Percentiles rank a stretch among this genome's conserved stretches.
Evolutionary conservation across 2,329 filamentous ascomycete genomes (phyloP).

Genomic region (Monosporascus ibericus): DNA sequence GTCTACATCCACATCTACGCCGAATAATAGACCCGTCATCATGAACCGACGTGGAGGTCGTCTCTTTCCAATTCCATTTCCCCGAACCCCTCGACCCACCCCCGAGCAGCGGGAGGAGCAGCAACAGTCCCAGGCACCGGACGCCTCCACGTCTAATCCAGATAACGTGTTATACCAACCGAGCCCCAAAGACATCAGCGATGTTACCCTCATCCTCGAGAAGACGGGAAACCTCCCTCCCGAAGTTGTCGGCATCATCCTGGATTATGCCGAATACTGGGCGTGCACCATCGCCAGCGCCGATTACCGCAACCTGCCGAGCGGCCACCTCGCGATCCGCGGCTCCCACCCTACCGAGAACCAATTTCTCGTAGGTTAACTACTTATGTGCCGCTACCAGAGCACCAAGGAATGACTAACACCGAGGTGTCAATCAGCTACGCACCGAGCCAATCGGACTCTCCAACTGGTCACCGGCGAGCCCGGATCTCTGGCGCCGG

Average conservation of each 20-base stretch:
- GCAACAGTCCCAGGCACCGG: neutral
- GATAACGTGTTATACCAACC: constrained; percentile 10
- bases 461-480: constrained; percentile 20
- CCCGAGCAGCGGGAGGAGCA: neutral
- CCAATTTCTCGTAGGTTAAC: constrained; percentile 32
- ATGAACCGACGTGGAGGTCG: constrained; percentile 11
- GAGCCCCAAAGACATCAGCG: constrained; percentile 37
- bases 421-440: constrained; percentile 21
- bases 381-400: neutral
- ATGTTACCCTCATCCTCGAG: constrained; percentile 42
- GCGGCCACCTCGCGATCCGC: constrained; percentile 6
- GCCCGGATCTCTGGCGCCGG: constrained; percentile 14
- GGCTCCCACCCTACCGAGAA: constrained; percentile 25
- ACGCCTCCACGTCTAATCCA: constrained; percentile 4
- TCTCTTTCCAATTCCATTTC: constrained; percentile 4
- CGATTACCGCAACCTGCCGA: constrained; percentile 15
- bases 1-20: neutral
- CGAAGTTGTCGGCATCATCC: constrained; percentile 49
- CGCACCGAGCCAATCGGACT: constrained; percentile 37
- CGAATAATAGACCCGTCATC: neutral
- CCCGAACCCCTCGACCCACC: neutral
- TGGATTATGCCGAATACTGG: constrained; percentile 61
- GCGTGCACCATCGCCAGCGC: constrained; percentile 37
- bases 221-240: constrained; percentile 39
- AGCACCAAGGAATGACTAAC: neutral